A percentile compares a stretch with the other conserved stretches of the same genome.
phyloP scores from a whole-genome alignment of 805 yeast genomes.

The Candida sakaeoensis region DNA sequence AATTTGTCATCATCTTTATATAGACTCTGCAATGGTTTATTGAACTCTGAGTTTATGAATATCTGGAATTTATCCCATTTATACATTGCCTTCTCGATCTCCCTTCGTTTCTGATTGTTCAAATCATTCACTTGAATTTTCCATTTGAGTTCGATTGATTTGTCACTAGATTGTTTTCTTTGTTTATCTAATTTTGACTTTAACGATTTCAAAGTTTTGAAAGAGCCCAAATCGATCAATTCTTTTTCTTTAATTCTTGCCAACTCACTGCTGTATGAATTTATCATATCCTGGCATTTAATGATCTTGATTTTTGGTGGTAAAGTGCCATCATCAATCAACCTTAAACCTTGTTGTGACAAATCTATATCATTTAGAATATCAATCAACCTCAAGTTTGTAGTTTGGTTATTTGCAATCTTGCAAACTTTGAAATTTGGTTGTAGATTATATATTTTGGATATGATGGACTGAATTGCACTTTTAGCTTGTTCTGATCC shows the following conservation, averaged over 20 bases:
- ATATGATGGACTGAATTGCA: slow-evolving; percentile 24
- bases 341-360: neutral
- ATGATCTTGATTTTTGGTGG: slow-evolving; percentile 27
- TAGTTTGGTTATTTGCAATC: neutral
- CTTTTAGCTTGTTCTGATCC: slow-evolving; percentile 26
- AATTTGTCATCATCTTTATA: slow-evolving; percentile 9
- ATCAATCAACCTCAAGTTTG: neutral
- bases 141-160: slow-evolving; percentile 32
- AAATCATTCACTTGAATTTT: slow-evolving; percentile 37
- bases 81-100: slow-evolving; percentile 26
- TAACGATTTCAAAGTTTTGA: slow-evolving; percentile 25
- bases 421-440: slow-evolving; percentile 14
- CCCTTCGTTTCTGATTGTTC: slow-evolving; percentile 33
- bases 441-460: slow-evolving; percentile 16
- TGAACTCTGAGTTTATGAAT: slow-evolving; percentile 17
- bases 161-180: slow-evolving; percentile 34
- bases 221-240: slow-evolving; percentile 31
- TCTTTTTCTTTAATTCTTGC: slow-evolving; percentile 29
- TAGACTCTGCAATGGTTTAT: neutral
- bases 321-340: slow-evolving; percentile 4
- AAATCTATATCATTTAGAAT: neutral
- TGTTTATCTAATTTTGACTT: slow-evolving; percentile 20
- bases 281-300: slow-evolving; percentile 29
- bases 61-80: slow-evolving; percentile 23
- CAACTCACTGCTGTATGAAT: slow-evolving; percentile 25